These are phyloP conservation scores for Eucalyptus urophylla DNA, from an alignment of 345 rosid species.

Conservation along the genomic window DNA sequence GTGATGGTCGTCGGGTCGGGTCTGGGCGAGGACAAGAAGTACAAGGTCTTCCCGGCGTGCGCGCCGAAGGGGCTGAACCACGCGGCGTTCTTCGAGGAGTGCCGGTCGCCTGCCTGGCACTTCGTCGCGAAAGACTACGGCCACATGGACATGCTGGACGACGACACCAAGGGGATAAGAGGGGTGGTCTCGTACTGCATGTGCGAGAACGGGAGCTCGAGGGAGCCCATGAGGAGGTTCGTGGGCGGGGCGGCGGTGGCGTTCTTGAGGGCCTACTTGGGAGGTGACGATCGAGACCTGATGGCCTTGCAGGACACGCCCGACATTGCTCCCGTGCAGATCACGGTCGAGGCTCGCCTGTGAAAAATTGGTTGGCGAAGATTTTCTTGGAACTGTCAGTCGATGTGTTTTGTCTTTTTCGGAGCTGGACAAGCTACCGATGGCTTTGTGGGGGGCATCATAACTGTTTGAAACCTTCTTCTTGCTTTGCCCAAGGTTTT, in stretches of 20 bases:
- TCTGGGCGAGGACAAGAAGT: constrained; percentile 36
- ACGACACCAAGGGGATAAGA: constrained; percentile 60
- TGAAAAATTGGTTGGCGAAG: not conserved
- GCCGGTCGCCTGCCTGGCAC: constrained; percentile 58
- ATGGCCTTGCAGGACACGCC: constrained; percentile 38
- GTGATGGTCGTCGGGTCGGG: constrained; percentile 70
- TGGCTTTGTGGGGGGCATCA: not conserved
- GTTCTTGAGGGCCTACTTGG: constrained; percentile 49
- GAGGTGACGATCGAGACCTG: constrained; percentile 36
- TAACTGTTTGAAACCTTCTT: not conserved
- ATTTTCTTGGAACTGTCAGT: not conserved
- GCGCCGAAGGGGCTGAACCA: constrained; percentile 79
- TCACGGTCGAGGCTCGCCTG: not conserved
- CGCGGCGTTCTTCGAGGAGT: constrained; percentile 49
- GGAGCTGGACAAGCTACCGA: not conserved
- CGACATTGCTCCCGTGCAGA: constrained; percentile 13
- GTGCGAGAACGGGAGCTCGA: constrained; percentile 61
- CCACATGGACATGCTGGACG: constrained; percentile 75
- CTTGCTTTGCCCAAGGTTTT: not conserved
- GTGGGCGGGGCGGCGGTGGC: constrained; percentile 62
- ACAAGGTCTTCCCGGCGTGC: constrained; percentile 58
- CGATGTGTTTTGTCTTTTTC: not conserved
- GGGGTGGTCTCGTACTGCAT: constrained; percentile 47
- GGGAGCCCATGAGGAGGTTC: constrained; percentile 75
- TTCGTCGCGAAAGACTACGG: constrained; percentile 63